These are phyloP conservation scores for Suillus paluster DNA, from an alignment of 768 basidiomycete species.

Conservation along the genomic window DNA sequence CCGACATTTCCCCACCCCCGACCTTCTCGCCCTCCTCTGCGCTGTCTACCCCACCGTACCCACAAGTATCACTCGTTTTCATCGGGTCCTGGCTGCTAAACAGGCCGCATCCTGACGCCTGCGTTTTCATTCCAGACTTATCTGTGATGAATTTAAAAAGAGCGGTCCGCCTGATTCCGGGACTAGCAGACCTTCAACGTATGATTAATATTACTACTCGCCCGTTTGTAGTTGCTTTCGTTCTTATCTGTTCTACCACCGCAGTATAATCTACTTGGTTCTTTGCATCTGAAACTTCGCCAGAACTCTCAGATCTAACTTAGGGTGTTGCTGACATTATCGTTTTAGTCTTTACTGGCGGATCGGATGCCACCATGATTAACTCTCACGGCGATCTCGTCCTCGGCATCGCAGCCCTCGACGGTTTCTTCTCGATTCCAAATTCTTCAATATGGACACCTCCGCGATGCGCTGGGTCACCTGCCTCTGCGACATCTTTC, in stretches of 20 bases:
- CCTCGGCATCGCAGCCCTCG: slow-evolving; percentile 71
- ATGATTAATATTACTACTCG: too few species aligned
- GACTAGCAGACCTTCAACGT: too few species aligned
- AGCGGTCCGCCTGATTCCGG: too few species aligned
- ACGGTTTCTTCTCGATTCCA: slow-evolving; percentile 78
- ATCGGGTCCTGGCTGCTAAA: slow-evolving; percentile 74
- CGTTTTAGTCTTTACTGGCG: slow-evolving; percentile 73
- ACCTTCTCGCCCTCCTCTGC: slow-evolving; percentile 46
- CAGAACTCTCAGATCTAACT: too few species aligned
- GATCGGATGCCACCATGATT: slow-evolving; percentile 60
- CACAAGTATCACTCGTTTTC: slow-evolving; percentile 67
- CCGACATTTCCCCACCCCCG: too few species aligned
- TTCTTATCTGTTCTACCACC: too few species aligned
- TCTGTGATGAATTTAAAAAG: too few species aligned
- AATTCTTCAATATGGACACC: slow-evolving; percentile 82
- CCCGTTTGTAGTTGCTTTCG: too few species aligned
- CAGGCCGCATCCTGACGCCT: slow-evolving; percentile 87
- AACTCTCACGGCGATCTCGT: slow-evolving; percentile 74
- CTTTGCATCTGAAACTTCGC: too few species aligned
- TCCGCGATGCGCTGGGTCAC: slow-evolving; percentile 78
- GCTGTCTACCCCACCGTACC: slow-evolving; percentile 74
- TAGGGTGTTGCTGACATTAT: slow-evolving; percentile 82
- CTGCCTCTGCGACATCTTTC: slow-evolving; percentile 57
- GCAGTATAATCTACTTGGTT: too few species aligned
- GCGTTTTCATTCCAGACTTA: slow-evolving; percentile 91